Evolutionary conservation across 2,329 filamentous ascomycete species (phyloP), one percentile per base, ranked within the genome.

Genomic region (Amesomyces nigricolor): DNA sequence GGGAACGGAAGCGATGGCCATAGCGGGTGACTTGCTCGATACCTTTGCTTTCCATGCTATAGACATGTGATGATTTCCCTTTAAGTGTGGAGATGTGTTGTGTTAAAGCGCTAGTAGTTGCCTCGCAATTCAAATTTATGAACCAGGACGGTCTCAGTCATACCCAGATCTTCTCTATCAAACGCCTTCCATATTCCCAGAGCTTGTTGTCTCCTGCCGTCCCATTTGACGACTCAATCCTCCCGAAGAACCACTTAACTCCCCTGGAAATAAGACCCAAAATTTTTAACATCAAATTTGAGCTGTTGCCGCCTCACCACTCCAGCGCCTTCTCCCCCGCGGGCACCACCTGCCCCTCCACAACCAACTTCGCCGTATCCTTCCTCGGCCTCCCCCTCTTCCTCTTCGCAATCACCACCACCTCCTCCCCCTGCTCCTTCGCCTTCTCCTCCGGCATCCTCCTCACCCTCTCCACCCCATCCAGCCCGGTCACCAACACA

Each of bases 1-100:
- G 39, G 26, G 50, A 37, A 38, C 47, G 52, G 46, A 22, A 11
- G 38, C n/a, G 47, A 39, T 11, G 30, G 35, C 32, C 17, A 51
- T 37, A 38, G 44, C 39, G 19, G 26, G 11, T 39, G 47, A 32
- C 37, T 47, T 57, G 51, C 44, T 55, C 45, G 49, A 58, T 56
- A 54, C 54, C 47, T 44, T 19, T 55, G 40, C 35, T 52, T 50
- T 38, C 26, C 47, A 30, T 42, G 44, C 32, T 40, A 35, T 51
- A 54, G 39, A 58, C 8, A 14, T 42, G 17, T 53, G 5, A 26
- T 17, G 29, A 44, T n/a, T 19, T 26, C 16, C 13, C 42, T 26
- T 26, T 4, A 3, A 26, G 22, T 26, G 17, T 45, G 43, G 19
- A 9, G 10, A 14, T 45, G 6, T 26, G 22, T 22, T 29, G 19